Conservation (phyloP, 352 stramenopile genomes). For the Halophytophthora polymorphica region DNA sequence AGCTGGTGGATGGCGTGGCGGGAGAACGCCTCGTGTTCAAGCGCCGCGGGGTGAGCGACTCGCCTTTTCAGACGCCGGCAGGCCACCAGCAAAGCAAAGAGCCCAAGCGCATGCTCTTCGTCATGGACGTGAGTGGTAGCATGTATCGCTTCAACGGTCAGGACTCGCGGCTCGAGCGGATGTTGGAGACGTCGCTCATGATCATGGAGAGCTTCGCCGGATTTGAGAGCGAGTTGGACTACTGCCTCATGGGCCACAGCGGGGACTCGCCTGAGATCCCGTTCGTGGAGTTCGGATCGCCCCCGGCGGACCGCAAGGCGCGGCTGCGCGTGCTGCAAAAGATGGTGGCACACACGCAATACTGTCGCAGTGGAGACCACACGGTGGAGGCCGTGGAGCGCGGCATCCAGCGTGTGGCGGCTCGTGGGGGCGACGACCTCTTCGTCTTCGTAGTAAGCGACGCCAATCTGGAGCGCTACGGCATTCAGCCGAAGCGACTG, state of each 20-base stretch:
- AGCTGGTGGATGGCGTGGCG: slow-evolving; percentile 91
- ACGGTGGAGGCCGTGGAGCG: slow-evolving; percentile 91
- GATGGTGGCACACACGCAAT: slow-evolving; percentile 95
- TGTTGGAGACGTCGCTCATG: slow-evolving; percentile 93
- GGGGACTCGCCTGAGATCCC: slow-evolving; percentile 85
- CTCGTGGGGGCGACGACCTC: slow-evolving; percentile 66
- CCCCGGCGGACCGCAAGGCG: slow-evolving; percentile 84
- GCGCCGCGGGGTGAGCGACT: slow-evolving; percentile 75
- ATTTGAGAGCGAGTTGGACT: slow-evolving; percentile 88
- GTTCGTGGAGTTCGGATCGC: slow-evolving; percentile 88
- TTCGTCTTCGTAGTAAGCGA: slow-evolving; percentile 95
- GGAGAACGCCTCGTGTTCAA: slow-evolving; percentile 94
- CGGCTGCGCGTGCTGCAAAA: slow-evolving; percentile 89
- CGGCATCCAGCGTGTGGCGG: slow-evolving; percentile 67
- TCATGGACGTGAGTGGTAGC: slow-evolving; percentile 91
- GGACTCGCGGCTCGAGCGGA: slow-evolving; percentile 88
- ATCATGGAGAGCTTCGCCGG: slow-evolving; percentile 95
- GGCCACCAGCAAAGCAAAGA: slow-evolving; percentile 25
- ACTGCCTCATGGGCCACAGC: slow-evolving; percentile 92
- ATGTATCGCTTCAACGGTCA: slow-evolving; percentile 95
- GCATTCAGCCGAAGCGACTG: slow-evolving; percentile 60
- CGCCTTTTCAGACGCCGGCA: slow-evolving; percentile 31
- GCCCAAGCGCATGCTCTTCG: slow-evolving; percentile 87
- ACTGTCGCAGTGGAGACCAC: slow-evolving; percentile 91
- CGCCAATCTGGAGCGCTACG: slow-evolving; percentile 94